Base-by-base conservation (phyloP, 2,329 filamentous ascomycete genomes). In the Esteya vermicola region DNA sequence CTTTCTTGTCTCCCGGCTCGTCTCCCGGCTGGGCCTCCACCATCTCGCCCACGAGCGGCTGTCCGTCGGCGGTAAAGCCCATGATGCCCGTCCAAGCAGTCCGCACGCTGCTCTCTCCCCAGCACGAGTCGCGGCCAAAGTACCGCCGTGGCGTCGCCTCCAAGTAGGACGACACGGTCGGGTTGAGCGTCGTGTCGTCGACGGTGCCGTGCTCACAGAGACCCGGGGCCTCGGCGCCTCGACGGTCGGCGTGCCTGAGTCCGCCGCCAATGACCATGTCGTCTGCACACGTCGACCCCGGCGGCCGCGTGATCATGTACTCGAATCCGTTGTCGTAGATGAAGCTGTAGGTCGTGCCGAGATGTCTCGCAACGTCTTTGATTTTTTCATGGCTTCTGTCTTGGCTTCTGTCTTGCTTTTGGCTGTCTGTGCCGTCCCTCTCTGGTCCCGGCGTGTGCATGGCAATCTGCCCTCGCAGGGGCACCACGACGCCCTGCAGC, bases 181-280 rank as follows among this genome's bases (percentile, higher is more conserved):
- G 51, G 47, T 79, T 70, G 41, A 64, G 52, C 19, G 47, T 54
- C 19, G 59, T 65, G 56, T 79, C 77, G 54, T 76, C 67, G 4
- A 70, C 72, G 1, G 63, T 69, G 14, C 72, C 70, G 43, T 62
- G 74, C 46, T 75, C 67, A 4, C 48, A 51, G 13, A 65, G 47
- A 0, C 70, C 71, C n/a, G n/a, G n/a, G 0, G 56, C 57, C 0
- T 57, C 51, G 3, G 63, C 56, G 34, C 59, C 58, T 0, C 54
- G 59, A 6, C 25, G 25, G 16, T 41, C 42, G 2, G 46, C 46
- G 38, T 30, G 42, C 30, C 22, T 40, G 10, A 73, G 52, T 0
- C 70, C 75, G 14, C 78, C 77, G 1, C 78, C 77, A 13, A 81
- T 76, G 23, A 81, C 57, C 22, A 81, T 67, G 41, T 72, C 67